These are phyloP conservation scores for Iberis pinnata DNA, from an alignment of 345 rosid species.

Conservation along the genomic window DNA sequence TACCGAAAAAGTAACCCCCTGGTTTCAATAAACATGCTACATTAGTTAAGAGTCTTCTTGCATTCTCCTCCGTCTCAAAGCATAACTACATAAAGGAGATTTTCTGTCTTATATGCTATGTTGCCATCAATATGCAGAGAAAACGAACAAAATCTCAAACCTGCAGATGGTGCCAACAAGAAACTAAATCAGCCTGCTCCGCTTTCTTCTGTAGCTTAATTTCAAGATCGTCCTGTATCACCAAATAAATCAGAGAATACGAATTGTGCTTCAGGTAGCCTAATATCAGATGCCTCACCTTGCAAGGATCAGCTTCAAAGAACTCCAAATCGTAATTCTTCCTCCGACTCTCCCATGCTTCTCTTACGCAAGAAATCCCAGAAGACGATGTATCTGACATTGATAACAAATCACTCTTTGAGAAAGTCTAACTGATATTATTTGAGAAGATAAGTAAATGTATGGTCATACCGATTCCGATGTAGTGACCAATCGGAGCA, in stretches of 20 bases:
- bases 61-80: conserved; percentile 90
- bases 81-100: conserved; percentile 49
- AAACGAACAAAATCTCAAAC: conserved; percentile 29
- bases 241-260: too few species aligned
- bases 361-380: conserved; percentile 50
- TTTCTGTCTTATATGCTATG: neutral
- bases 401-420: conserved; percentile 1
- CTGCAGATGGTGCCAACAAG: conserved; percentile 94
- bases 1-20: conserved; percentile 93
- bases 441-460: neutral
- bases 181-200: conserved; percentile 68
- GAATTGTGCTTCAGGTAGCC: too few species aligned
- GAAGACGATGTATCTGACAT: conserved; percentile 49
- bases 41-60: conserved; percentile 71
- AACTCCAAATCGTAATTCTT: conserved; percentile 63
- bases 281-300: too few species aligned
- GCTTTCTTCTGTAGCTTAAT: conserved; percentile 50
- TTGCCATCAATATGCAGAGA: conserved; percentile 3
- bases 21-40: conserved; percentile 83
- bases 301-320: conserved; percentile 78
- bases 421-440: too few species aligned
- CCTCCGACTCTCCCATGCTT: conserved; percentile 75
- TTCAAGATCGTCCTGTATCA: conserved; percentile 55
- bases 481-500: conserved; percentile 59
- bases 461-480: conserved; percentile 60